These are phyloP conservation scores for Tagetes patula DNA, from an alignment of 129 eudicot species.

Conservation along the genomic window DNA sequence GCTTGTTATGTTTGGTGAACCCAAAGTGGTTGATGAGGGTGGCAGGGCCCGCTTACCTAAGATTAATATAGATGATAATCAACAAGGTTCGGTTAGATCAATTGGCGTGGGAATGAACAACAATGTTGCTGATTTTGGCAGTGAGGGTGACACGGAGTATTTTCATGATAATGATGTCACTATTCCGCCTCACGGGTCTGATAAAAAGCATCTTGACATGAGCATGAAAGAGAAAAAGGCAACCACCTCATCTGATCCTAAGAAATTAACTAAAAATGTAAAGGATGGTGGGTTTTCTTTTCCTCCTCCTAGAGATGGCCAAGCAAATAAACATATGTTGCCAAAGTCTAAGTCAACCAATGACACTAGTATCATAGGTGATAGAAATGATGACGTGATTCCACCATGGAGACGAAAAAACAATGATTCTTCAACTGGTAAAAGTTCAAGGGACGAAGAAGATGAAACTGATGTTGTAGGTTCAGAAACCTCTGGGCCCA, in stretches of 20 bases:
- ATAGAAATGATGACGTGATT: constrained; percentile 65
- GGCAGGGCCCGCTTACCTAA: constrained; percentile 54
- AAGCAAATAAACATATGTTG: constrained; percentile 50
- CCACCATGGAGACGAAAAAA: constrained; percentile 65
- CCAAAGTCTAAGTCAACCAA: constrained; percentile 41
- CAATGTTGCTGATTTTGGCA: constrained; percentile 64
- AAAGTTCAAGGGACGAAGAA: constrained; percentile 65
- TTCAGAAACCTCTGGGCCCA: constrained; percentile 69
- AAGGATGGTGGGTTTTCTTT: constrained; percentile 72
- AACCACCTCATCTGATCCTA: constrained; percentile 38
- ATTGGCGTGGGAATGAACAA: constrained; percentile 82
- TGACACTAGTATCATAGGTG: constrained; percentile 31
- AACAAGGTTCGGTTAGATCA: constrained; percentile 72
- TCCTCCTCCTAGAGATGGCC: constrained; percentile 76
- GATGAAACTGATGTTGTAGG: constrained; percentile 42
- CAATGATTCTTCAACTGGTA: constrained; percentile 63
- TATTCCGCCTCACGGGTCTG: constrained; percentile 35
- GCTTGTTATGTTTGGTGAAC: constrained; percentile 64
- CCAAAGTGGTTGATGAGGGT: constrained; percentile 46
- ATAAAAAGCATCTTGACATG: constrained; percentile 32
- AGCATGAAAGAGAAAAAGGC: constrained; percentile 42
- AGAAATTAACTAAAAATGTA: constrained; percentile 44
- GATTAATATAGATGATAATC: constrained; percentile 52
- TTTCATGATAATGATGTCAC: constrained; percentile 49
- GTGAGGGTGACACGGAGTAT: constrained; percentile 72